Percentiles rank a stretch among this genome's conserved stretches.
These are phyloP conservation scores for Penicillium goetzii DNA, from an alignment of 495 filamentous ascomycete species.

Conservation along the genomic window DNA sequence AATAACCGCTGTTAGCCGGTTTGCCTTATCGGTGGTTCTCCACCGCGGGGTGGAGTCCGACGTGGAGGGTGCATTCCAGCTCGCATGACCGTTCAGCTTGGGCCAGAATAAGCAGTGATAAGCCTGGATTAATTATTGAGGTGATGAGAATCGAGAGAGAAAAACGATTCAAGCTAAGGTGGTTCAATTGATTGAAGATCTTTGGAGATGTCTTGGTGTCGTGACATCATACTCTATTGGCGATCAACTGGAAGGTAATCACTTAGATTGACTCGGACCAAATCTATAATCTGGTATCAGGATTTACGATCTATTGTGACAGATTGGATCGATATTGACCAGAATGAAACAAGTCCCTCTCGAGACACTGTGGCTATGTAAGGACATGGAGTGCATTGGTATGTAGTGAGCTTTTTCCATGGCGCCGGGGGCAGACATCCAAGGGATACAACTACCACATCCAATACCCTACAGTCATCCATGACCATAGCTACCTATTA, in stretches of 20 bases:
- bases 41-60: slow-evolving; percentile 21
- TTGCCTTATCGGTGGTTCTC: slow-evolving; percentile 26
- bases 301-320: no score
- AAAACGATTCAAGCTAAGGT: neutral
- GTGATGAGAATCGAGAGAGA: neutral
- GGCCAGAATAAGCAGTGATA: neutral
- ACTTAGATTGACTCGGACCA: neutral
- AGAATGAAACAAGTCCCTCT: neutral
- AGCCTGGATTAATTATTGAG: neutral
- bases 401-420: neutral
- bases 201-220: neutral
- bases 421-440: neutral
- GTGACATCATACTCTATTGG: neutral
- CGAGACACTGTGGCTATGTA: neutral
- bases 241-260: neutral
- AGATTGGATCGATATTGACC: neutral
- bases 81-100: neutral
- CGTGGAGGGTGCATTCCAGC: neutral
- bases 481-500: neutral
- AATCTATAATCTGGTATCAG: neutral
- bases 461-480: no score
- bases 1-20: slow-evolving; percentile 28
- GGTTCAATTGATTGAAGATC: neutral
- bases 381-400: neutral
- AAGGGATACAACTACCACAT: no score